Base-by-base conservation (phyloP, 805 yeast genomes). In the Grigorovia humatica region DNA sequence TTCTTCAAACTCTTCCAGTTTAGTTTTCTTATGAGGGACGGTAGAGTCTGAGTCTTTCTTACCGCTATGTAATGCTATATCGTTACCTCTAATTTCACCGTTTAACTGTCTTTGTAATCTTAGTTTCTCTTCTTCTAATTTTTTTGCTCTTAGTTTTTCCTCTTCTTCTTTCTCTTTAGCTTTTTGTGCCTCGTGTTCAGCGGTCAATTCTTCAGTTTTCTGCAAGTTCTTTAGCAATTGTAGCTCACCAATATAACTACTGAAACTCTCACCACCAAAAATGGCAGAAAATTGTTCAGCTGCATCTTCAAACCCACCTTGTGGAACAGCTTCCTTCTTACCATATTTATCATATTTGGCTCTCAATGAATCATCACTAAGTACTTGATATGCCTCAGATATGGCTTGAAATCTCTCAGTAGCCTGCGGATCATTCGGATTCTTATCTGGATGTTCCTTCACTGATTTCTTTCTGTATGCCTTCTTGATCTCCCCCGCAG, bases 201-300 rank as follows among this genome's bases (percentile, higher is more conserved):
- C 74, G 41, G 70, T 72, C 52, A 78, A 62, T 52, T 78, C 81
- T 54, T 78, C 76, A 47, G 78, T 71, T 64, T 83, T 82, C 43
- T 84, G 77, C 64, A 93, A 70, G 59, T 89, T 95, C 60, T 80
- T 81, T 62, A 93, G 68, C 65, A 90, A 74, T 30, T 89, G 79
- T 55, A 89, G 70, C 65, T 93, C 96, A 5, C 99, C 99, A 59
- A 91, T 87, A 76, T 89, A 83, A 48, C 83, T 82, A 38, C 74
- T 77, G 68, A 90, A 89, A 1, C 93, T 95, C 52, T 85, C 95
- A 48, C 96, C 96, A 46, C 96, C 96, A 68, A 89, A 83, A 53
- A 83, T 82, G 71, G 76, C 76, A 4, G 83, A 74, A 64, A 83
- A 83, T 59, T 82, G 81, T 61, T 83, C 88, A 44, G 79, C 73